These are phyloP conservation scores for Nematocida displodere DNA, from an alignment of 371 early-diverging fungal genomes.

Conservation along the genomic window DNA sequence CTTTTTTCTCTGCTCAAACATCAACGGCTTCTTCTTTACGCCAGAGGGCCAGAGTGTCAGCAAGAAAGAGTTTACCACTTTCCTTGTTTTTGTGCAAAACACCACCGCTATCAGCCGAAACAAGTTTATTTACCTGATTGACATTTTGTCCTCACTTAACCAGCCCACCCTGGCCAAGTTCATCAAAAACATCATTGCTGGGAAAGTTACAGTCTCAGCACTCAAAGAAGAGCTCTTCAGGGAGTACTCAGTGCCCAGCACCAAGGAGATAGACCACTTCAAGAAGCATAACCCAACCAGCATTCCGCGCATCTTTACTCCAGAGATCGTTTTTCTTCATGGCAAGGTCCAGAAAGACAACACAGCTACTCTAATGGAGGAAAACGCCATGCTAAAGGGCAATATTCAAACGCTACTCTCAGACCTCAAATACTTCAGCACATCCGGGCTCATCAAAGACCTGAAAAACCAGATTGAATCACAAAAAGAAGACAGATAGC, in stretches of 20 bases:
- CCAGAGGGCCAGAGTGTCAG: constrained; percentile 26
- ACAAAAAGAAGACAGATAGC: not conserved
- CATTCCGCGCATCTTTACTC: constrained; percentile 4
- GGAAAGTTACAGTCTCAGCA: constrained; percentile 5
- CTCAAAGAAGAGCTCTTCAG: constrained; percentile 25
- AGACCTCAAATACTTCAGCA: constrained; percentile 26
- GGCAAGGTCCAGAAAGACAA: constrained; percentile 4
- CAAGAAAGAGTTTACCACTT: constrained; percentile 14
- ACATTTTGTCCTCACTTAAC: constrained; percentile 23
- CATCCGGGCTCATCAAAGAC: not conserved
- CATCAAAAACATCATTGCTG: constrained; percentile 5
- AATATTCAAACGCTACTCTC: constrained; percentile 25
- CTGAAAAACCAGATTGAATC: constrained; percentile 25
- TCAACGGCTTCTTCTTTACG: constrained; percentile 32
- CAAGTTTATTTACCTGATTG: constrained; percentile 36
- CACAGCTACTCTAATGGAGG: constrained; percentile 6
- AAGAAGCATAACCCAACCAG: constrained; percentile 24
- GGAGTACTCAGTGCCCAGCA: constrained; percentile 4
- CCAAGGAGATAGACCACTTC: constrained; percentile 31
- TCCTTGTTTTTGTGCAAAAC: constrained; percentile 45
- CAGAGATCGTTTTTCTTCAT: constrained; percentile 27
- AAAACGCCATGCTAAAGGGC: constrained; percentile 28
- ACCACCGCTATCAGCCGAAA: constrained; percentile 20
- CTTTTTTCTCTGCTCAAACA: constrained; percentile 14
- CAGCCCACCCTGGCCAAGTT: constrained; percentile 24